These are phyloP conservation scores for Alopecurus myosuroides DNA, from an alignment of 176 grass and related monocot genomes.

Conservation along the genomic window DNA sequence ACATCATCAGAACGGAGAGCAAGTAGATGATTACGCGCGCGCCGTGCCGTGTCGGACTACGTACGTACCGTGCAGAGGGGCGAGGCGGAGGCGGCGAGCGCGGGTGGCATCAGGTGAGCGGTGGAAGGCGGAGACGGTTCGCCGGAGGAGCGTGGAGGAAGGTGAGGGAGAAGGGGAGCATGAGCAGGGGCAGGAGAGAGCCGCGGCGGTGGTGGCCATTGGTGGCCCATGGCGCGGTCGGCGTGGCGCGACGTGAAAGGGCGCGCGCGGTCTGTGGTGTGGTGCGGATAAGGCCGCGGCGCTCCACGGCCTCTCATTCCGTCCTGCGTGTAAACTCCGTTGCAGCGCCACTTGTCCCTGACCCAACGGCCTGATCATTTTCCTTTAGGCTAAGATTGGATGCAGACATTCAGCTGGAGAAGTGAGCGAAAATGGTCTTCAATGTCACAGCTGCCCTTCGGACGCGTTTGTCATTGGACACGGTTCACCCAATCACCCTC, in stretches of 20 bases:
- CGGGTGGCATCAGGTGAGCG: neutral
- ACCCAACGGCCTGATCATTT: neutral
- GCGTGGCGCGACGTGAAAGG: conserved; percentile 44
- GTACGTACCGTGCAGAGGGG: conserved; percentile 13
- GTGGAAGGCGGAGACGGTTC: neutral
- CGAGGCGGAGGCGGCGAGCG: neutral
- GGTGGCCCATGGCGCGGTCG: conserved; percentile 37
- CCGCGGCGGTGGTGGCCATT: conserved; percentile 53
- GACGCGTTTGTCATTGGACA: no score
- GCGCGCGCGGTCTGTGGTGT: neutral
- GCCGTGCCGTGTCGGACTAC: no score
- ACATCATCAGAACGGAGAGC: neutral
- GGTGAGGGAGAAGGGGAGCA: conserved; percentile 11
- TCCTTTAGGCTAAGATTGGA: neutral
- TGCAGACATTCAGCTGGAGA: no score
- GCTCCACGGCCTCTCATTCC: conserved; percentile 38
- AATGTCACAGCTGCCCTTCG: no score
- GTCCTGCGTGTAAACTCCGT: neutral
- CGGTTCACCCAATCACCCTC: no score
- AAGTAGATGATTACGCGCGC: no score
- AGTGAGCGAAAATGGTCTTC: no score
- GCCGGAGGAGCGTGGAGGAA: conserved; percentile 2
- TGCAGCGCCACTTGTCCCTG: neutral
- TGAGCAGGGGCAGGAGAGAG: conserved; percentile 37
- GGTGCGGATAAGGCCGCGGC: conserved; percentile 42